Percentiles rank a stretch among this genome's conserved stretches.
These are phyloP conservation scores for Eucalyptus grandis DNA, from an alignment of 345 rosid species.

Conservation along the genomic window DNA sequence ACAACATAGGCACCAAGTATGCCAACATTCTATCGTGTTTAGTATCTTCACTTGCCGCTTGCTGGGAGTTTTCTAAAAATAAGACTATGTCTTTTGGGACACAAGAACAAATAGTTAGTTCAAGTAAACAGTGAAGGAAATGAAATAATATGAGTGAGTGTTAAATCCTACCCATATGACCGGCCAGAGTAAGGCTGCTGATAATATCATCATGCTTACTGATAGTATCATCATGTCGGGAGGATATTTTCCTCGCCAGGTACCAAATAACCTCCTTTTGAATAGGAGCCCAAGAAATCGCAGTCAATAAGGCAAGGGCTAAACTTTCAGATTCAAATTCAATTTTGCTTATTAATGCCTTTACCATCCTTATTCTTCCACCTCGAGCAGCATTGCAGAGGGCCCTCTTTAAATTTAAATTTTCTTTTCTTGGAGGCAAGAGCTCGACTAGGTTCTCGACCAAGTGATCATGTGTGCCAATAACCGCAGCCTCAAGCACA, in stretches of 20 bases:
- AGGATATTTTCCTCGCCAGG: rapidly evolving
- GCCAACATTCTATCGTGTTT: rapidly evolving
- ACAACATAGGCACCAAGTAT: background rate
- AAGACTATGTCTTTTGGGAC: background rate
- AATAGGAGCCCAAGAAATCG: background rate
- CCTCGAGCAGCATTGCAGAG: background rate
- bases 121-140: background rate
- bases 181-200: background rate
- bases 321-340: rapidly evolving
- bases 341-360: background rate
- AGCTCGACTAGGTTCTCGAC: background rate
- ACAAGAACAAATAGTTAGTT: background rate
- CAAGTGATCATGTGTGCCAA: background rate
- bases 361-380: background rate
- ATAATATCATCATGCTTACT: no score
- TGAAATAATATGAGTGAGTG: background rate
- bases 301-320: background rate
- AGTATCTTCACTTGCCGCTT: rapidly evolving
- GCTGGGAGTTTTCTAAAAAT: no score
- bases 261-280: background rate
- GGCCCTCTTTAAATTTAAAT: background rate
- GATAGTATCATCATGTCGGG: no score
- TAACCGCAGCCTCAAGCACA: background rate
- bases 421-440: rapidly evolving
- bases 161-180: background rate